Percentiles rank a stretch among this genome's conserved stretches.
Conservation (phyloP, 805 yeast species). For the Candida vaughaniae region DNA sequence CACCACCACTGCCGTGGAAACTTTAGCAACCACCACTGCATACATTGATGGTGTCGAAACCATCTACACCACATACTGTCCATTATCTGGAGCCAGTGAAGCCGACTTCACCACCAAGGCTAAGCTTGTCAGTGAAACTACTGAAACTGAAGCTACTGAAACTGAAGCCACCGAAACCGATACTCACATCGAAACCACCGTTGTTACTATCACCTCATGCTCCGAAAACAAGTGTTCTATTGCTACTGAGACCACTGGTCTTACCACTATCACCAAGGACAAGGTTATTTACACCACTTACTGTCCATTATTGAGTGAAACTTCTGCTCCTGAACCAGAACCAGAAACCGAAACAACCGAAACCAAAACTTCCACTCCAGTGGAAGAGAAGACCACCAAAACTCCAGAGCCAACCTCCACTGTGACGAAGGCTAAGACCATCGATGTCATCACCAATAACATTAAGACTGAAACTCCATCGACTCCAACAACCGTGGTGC, state of each 20-base stretch:
- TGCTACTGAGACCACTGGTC: slow-evolving; percentile 33
- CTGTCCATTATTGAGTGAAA: slow-evolving; percentile 16
- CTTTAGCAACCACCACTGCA: slow-evolving; percentile 26
- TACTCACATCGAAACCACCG: slow-evolving; percentile 23
- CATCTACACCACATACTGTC: slow-evolving; percentile 39
- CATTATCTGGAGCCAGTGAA: slow-evolving; percentile 6
- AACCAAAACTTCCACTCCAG: slow-evolving; percentile 23
- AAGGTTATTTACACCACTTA: slow-evolving; percentile 22
- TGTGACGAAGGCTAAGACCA: slow-evolving; percentile 9
- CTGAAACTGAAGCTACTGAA: slow-evolving; percentile 7
- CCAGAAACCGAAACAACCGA: slow-evolving; percentile 17
- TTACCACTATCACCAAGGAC: slow-evolving; percentile 21
- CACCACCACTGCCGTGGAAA: slow-evolving; percentile 17
- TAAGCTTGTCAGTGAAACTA: slow-evolving; percentile 6
- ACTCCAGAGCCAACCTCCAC: slow-evolving; percentile 15
- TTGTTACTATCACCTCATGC: slow-evolving; percentile 40
- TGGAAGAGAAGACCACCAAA: slow-evolving; percentile 6
- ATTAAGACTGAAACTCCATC: slow-evolving; percentile 32
- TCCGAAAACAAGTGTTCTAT: slow-evolving; percentile 27
- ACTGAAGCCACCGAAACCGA: slow-evolving; percentile 13
- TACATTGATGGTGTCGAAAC: slow-evolving; percentile 34
- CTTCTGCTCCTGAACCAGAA: slow-evolving; percentile 1
- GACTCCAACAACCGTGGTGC: slow-evolving; percentile 17
- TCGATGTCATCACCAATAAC: slow-evolving; percentile 43
- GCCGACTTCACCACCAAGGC: background rate